phyloP scores from a whole-genome alignment of 2,329 filamentous ascomycete genomes.

The Cladophialophora exuberans region DNA sequence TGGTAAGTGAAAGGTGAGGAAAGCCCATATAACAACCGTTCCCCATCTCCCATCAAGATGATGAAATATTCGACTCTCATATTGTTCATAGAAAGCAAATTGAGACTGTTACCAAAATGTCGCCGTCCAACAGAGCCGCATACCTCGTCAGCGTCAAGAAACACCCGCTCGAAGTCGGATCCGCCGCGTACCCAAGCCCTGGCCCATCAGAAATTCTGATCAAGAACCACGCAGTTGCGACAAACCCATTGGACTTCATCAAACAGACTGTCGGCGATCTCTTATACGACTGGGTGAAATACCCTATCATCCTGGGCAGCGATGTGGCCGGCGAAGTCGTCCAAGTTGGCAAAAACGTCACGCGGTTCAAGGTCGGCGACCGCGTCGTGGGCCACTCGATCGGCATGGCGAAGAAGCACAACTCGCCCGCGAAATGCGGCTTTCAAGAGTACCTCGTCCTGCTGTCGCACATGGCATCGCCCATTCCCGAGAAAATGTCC shows the following conservation, averaged over 20 bases:
- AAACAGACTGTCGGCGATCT: constrained; percentile 35
- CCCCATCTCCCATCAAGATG: too few relatives aligned
- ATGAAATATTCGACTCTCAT: too few relatives aligned
- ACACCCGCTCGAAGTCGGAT: constrained; percentile 30
- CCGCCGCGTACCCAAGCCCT: constrained; percentile 24
- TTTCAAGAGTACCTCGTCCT: constrained; percentile 37
- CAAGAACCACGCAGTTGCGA: constrained; percentile 34
- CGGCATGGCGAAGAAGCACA: constrained; percentile 23
- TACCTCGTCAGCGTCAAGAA: constrained; percentile 24
- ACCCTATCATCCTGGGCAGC: constrained; percentile 44
- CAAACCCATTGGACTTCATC: constrained; percentile 41
- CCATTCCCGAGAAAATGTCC: constrained; percentile 38
- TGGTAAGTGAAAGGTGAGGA: too few relatives aligned
- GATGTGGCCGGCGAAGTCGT: constrained; percentile 52
- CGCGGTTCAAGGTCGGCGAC: constrained; percentile 49
- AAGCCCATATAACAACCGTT: too few relatives aligned
- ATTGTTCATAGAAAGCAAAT: too few relatives aligned
- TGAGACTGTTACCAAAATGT: too few relatives aligned
- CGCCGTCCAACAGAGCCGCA: constrained; percentile 29
- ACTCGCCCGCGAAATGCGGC: constrained; percentile 44
- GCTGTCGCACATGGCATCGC: constrained; percentile 28
- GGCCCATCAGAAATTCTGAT: constrained; percentile 32
- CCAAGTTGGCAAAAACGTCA: constrained; percentile 51
- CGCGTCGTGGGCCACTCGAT: constrained; percentile 44
- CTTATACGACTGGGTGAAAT: constrained; percentile 37